These are phyloP conservation scores for Aureococcus anophagefferens DNA, from an alignment of 108 stramenopile species.

Conservation along the genomic window DNA sequence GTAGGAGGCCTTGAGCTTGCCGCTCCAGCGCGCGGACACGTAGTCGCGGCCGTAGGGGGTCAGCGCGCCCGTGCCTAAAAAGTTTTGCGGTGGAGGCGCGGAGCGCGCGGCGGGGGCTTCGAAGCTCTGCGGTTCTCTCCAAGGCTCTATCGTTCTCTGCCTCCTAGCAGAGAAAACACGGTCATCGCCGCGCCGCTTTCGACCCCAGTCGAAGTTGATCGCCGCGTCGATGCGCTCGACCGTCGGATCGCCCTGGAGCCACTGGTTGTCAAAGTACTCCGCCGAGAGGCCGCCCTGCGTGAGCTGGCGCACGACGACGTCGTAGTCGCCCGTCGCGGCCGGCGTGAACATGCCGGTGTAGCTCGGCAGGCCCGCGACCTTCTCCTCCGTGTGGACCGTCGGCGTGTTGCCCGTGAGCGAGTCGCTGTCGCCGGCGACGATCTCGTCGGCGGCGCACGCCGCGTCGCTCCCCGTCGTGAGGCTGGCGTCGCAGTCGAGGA, in stretches of 20 bases:
- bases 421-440: slow-evolving; percentile 19
- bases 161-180: background rate
- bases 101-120: too few species aligned
- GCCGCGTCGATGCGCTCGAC: slow-evolving; percentile 54
- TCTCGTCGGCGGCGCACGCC: slow-evolving; percentile 19
- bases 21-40: slow-evolving; percentile 62
- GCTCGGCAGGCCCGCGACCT: slow-evolving; percentile 56
- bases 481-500: slow-evolving; percentile 23
- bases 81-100: too few species aligned
- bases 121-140: too few species aligned
- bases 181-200: too few species aligned
- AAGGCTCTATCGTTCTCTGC: slow-evolving; percentile 28
- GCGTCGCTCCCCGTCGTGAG: slow-evolving; percentile 51
- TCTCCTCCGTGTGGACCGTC: slow-evolving; percentile 47
- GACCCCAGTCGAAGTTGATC: slow-evolving; percentile 51
- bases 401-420: slow-evolving; percentile 34
- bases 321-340: slow-evolving; percentile 38
- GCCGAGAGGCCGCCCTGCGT: slow-evolving; percentile 56
- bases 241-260: slow-evolving; percentile 54
- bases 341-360: slow-evolving; percentile 62
- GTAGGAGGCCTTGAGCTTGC: slow-evolving; percentile 50
- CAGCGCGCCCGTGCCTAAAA: slow-evolving; percentile 56
- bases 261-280: slow-evolving; percentile 70
- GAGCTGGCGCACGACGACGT: slow-evolving; percentile 57
- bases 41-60: slow-evolving; percentile 66